Evolutionary conservation across 179 eudicot genomes (phyloP).

Genomic region (Monotropa hypopitys): DNA sequence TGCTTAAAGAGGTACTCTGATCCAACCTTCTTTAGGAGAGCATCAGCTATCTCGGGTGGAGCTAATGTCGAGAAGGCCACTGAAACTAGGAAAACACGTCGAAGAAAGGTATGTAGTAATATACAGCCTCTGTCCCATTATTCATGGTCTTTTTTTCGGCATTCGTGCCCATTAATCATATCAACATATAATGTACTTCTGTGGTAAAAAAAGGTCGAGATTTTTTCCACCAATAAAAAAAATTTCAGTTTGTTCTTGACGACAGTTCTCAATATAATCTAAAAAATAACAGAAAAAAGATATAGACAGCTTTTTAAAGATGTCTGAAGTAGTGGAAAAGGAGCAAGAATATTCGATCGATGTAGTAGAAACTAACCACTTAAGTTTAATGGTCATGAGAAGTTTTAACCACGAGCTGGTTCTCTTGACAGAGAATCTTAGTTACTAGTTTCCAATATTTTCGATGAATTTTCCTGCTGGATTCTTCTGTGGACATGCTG

Average conservation of each 20-base stretch:
- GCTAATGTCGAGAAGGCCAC: constrained; percentile 24
- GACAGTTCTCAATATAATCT: neutral
- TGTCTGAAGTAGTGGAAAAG: neutral
- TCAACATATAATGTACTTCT: too few relatives aligned
- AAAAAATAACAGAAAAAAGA: neutral
- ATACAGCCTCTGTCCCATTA: too few relatives aligned
- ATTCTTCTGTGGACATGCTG: neutral
- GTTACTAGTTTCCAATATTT: neutral
- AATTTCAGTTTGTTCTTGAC: too few relatives aligned
- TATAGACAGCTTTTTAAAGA: neutral
- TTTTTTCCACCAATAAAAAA: too few relatives aligned
- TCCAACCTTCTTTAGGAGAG: constrained; percentile 73
- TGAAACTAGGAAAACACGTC: constrained; percentile 42
- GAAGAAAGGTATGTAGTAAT: constrained; percentile 43
- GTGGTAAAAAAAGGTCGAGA: too few relatives aligned
- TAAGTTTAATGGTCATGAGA: neutral
- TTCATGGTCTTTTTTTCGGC: too few relatives aligned
- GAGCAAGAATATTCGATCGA: neutral
- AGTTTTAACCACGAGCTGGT: neutral
- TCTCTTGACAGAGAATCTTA: neutral
- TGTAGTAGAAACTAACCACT: neutral
- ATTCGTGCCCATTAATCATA: too few relatives aligned
- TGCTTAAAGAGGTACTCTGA: constrained; percentile 93
- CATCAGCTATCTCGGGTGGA: constrained; percentile 42
- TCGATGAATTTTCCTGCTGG: neutral